Evolutionary conservation across 768 basidiomycete species (phyloP).

Genomic region (Suillus paluster): DNA sequence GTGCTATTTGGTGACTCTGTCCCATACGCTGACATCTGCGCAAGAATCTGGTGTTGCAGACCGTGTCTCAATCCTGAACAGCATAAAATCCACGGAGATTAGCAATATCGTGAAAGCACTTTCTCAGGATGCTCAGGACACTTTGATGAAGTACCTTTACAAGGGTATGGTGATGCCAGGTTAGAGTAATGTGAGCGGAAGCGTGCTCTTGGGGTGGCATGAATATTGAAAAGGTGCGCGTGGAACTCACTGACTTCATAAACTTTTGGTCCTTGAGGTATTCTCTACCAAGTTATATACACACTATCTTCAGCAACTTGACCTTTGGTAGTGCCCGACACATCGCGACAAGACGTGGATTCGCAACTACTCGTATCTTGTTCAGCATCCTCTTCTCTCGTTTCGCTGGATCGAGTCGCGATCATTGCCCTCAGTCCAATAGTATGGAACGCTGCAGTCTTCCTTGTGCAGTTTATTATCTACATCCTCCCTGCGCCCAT

Average conservation of each 20-base stretch:
- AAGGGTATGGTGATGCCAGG: too few species aligned
- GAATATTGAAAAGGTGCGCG: too few species aligned
- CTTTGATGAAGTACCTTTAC: too few species aligned
- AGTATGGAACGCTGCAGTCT: conserved; percentile 90
- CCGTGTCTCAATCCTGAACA: conserved; percentile 91
- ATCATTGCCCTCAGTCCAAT: conserved; percentile 94
- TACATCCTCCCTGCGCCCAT: conserved; percentile 94
- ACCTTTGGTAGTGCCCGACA: conserved; percentile 98
- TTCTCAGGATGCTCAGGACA: too few species aligned
- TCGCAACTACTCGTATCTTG: conserved; percentile 93
- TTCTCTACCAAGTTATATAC: conserved; percentile 99
- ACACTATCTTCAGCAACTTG: conserved; percentile 95
- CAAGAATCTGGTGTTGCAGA: conserved; percentile 79
- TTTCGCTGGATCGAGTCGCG: conserved; percentile 96
- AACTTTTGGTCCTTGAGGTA: conserved; percentile 97
- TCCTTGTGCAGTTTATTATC: conserved; percentile 86
- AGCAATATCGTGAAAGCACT: too few species aligned
- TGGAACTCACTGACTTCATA: too few species aligned
- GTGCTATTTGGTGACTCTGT: too few species aligned
- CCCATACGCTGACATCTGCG: background rate
- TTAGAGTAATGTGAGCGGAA: too few species aligned
- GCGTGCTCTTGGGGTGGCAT: too few species aligned
- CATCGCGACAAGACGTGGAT: conserved; percentile 98
- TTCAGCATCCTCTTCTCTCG: conserved; percentile 97
- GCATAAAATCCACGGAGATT: too few species aligned